Percentiles rank a stretch among this genome's conserved stretches.
Conservation (phyloP, 1,284 basidiomycete genomes). For the Mycosarcoma mackinlayi region DNA sequence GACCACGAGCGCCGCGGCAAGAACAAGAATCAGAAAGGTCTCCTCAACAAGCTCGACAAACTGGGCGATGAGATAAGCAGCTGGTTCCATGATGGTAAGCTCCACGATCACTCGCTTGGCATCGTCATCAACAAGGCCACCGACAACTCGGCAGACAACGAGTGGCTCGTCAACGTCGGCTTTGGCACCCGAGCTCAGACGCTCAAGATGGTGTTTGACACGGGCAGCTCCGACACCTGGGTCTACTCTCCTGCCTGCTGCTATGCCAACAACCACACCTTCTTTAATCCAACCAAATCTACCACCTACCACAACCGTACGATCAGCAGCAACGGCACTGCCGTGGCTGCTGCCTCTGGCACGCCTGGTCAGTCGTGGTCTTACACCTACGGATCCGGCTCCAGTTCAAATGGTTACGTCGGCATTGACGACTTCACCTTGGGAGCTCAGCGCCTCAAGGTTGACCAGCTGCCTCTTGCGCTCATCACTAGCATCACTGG, state of each 20-base stretch:
- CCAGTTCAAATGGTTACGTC: constrained; percentile 45
- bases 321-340: constrained; percentile 20
- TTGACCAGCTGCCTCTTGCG: constrained; percentile 39
- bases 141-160: constrained; percentile 55
- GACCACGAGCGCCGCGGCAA: not conserved
- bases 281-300: constrained; percentile 45
- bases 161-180: constrained; percentile 57
- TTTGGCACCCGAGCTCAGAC: constrained; percentile 44
- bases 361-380: constrained; percentile 48
- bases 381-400: constrained; percentile 43
- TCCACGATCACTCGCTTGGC: constrained; percentile 41
- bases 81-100: constrained; percentile 39
- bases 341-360: constrained; percentile 19
- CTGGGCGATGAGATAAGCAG: constrained; percentile 28
- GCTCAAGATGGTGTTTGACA: constrained; percentile 55
- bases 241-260: constrained; percentile 57
- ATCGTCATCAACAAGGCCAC: constrained; percentile 52
- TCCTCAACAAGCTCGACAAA: constrained; percentile 20
- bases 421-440: constrained; percentile 54
- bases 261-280: constrained; percentile 52
- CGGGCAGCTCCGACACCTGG: constrained; percentile 54
- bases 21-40: constrained; percentile 5
- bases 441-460: constrained; percentile 29
- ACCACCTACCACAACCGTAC: constrained; percentile 52
- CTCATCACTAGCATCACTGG: constrained; percentile 41